A percentile compares a stretch with the other conserved stretches of the same genome.
Conservation (phyloP, 192 early-diverging fungal genomes). For the Coemansia umbellata region DNA sequence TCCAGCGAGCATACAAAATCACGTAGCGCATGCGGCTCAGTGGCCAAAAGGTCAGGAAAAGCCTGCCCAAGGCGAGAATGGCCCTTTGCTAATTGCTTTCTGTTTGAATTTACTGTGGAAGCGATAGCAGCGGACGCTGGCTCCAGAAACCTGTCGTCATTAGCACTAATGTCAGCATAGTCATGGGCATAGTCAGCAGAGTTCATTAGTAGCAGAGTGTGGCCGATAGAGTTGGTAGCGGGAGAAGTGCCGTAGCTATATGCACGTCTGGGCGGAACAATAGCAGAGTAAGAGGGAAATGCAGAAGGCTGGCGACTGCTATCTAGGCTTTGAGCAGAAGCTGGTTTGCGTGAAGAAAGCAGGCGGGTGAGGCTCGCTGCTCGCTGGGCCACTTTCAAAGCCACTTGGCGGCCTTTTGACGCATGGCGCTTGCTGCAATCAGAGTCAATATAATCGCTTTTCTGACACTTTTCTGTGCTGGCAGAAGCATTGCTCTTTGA, state of each 20-base stretch:
- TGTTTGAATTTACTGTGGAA: background rate
- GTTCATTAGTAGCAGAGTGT: constrained; percentile 9
- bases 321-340: background rate
- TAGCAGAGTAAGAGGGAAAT: background rate
- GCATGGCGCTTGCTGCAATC: constrained; percentile 1
- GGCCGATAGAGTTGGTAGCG: constrained; percentile 5
- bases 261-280: constrained; percentile 5
- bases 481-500: background rate
- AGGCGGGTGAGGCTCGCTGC: constrained; percentile 5
- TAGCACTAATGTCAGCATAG: background rate
- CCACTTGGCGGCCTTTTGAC: constrained; percentile 1
- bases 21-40: background rate
- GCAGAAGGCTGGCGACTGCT: constrained; percentile 2
- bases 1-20: constrained; percentile 42
- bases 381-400: constrained; percentile 9
- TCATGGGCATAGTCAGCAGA: background rate
- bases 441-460: background rate
- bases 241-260: constrained; percentile 7
- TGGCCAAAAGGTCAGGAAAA: constrained; percentile 15
- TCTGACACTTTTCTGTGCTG: background rate
- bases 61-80: constrained; percentile 1
- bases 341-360: constrained; percentile 2
- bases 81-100: background rate
- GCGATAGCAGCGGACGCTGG: background rate
- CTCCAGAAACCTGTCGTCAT: background rate